Conservation (phyloP, 306 rosid species). For the cucumber (Cucumis sativus) region DNA sequence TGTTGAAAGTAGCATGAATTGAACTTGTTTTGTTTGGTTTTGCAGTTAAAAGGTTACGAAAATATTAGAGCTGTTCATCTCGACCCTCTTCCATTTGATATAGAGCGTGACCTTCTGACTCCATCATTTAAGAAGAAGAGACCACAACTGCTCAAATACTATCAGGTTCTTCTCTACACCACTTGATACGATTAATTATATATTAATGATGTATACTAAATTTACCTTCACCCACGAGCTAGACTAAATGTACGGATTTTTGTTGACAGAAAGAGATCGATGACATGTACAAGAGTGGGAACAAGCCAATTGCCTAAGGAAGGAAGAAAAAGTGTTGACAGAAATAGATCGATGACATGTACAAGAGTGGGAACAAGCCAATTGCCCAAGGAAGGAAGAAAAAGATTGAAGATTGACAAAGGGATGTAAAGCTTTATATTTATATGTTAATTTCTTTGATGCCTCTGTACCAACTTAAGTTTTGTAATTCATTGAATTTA, state of each 20-base stretch:
- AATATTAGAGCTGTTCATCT: conserved; percentile 62
- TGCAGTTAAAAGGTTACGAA: conserved; percentile 93
- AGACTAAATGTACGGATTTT: not conserved
- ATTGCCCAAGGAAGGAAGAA: conserved; percentile 16
- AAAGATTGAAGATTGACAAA: not conserved
- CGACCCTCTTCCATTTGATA: conserved; percentile 80
- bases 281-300: conserved; percentile 58
- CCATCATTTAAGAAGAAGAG: conserved; percentile 94
- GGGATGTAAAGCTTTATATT: not conserved
- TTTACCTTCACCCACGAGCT: not conserved
- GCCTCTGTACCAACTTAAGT: no score
- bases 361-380: conserved; percentile 52
- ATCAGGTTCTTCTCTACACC: conserved; percentile 37
- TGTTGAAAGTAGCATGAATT: conserved; percentile 9
- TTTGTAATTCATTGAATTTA: no score
- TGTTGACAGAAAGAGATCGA: conserved; percentile 46
- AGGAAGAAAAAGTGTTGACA: no score
- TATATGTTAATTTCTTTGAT: not conserved
- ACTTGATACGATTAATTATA: not conserved
- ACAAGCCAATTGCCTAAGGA: conserved; percentile 35
- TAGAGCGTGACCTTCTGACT: conserved; percentile 87
- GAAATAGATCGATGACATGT: conserved; percentile 60
- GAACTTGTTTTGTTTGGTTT: conserved; percentile 11
- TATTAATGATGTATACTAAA: not conserved
- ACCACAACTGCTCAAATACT: conserved; percentile 78